A percentile compares a stretch with the other conserved stretches of the same genome.
These are phyloP conservation scores for Tylopilus sp. DNA, from an alignment of 768 basidiomycete species.

Conservation along the genomic window DNA sequence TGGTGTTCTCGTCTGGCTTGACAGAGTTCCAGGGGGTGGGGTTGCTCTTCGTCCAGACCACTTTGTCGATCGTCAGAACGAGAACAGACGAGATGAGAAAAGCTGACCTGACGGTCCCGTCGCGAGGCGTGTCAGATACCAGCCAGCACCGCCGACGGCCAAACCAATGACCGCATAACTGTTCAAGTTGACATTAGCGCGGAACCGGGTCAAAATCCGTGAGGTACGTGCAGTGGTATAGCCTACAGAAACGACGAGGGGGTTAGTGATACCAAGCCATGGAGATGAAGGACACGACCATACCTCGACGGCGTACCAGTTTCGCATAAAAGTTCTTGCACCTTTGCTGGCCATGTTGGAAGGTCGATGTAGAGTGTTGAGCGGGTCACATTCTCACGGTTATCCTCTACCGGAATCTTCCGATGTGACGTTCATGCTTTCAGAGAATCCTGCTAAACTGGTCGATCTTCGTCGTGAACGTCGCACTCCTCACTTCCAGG, in stretches of 20 bases:
- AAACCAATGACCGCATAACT: conserved; percentile 51
- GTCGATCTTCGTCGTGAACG: too few relatives aligned
- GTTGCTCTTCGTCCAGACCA: conserved; percentile 66
- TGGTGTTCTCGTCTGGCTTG: conserved; percentile 70
- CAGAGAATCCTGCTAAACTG: too few relatives aligned
- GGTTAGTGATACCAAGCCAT: background rate
- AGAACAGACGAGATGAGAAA: background rate
- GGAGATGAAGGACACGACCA: background rate
- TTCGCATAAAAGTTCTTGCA: conserved; percentile 31
- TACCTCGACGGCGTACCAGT: conserved; percentile 49
- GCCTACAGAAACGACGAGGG: conserved; percentile 33
- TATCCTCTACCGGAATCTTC: conserved; percentile 15
- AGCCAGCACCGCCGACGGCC: conserved; percentile 54
- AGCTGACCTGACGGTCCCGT: conserved; percentile 48
- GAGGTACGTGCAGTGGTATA: conserved; percentile 43
- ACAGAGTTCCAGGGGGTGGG: conserved; percentile 88
- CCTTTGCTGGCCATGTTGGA: conserved; percentile 25
- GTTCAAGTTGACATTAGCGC: conserved; percentile 10
- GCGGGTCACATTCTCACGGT: background rate
- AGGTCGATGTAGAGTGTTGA: background rate
- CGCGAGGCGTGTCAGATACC: conserved; percentile 68
- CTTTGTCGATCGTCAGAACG: conserved; percentile 27
- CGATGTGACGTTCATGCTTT: conserved; percentile 5
- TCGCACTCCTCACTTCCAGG: too few relatives aligned
- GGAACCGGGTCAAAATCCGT: conserved; percentile 3